Evolutionary conservation across 2,329 filamentous ascomycete genomes (phyloP), one percentile per base, ranked within the genome.

Genomic region (Capronia coronata): DNA sequence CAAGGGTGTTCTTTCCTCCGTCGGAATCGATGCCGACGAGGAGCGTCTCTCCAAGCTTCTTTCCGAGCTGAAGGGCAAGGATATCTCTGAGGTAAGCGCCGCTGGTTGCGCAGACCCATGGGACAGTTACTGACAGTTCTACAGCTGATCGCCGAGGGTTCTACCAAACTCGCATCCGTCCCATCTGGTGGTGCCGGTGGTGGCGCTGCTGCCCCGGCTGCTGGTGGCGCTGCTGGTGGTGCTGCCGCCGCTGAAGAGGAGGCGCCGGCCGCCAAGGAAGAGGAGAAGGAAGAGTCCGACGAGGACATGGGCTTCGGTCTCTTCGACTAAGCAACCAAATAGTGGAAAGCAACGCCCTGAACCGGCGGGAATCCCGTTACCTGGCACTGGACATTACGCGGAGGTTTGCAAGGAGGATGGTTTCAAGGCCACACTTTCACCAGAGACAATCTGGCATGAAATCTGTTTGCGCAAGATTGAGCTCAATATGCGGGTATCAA

Each of bases 81-180:
- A 83, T 77, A 83, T 98, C 80, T 83, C 90, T 75, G 82, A 94
- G 82, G 90, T 95, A 52, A 22, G 43, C 10, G 46, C 11, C 44
- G 14, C 9, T 22, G 13, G 40, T 50, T 60, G 19, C 21, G 32
- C 52, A 61, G 45, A 51, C 40, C 39, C 63, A 67, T 63, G 59
- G 61, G 18, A 59, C 43, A 30, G 6, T 47, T 34, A 40, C 54
- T 60, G 45, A 58, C 41, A 48, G 25, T 5, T 32, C n/a, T 25
- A 59, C 64, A 97, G 93, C 78, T 98, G 75, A 96, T 98, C 73
- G 66, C 87, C 66, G 82, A 90, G 75, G 93, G 93, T 70, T 82
- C 86, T 62, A 68, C 77, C 74, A 98, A 98, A 84, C 88, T 98
- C 67, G 93, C 93, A 65, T 96, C 91, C 75, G 91, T 98, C 69